Conservation (phyloP, 108 stramenopile genomes). For the Fistulifera pelliculosa region DNA sequence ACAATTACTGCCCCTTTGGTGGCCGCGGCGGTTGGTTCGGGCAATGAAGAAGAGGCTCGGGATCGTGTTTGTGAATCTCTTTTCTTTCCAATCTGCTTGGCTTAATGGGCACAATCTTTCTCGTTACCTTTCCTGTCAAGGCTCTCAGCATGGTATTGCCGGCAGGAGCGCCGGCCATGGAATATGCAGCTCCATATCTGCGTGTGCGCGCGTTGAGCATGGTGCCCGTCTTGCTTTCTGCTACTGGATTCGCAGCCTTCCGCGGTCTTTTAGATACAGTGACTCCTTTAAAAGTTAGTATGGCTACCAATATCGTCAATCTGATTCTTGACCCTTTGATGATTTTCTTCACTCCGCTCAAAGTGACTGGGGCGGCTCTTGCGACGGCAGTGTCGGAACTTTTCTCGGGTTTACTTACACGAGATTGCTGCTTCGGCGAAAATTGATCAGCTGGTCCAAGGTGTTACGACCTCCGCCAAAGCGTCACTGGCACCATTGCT, state of each 20-base stretch:
- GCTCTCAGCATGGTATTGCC: slow-evolving; percentile 40
- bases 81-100: slow-evolving; percentile 62
- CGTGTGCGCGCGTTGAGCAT: slow-evolving; percentile 59
- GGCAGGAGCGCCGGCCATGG: slow-evolving; percentile 33
- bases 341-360: slow-evolving; percentile 33
- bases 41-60: slow-evolving; percentile 47
- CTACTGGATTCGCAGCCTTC: slow-evolving; percentile 74
- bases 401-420: slow-evolving; percentile 51
- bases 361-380: slow-evolving; percentile 67
- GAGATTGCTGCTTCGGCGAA: slow-evolving; percentile 33
- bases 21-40: slow-evolving; percentile 42
- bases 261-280: slow-evolving; percentile 68
- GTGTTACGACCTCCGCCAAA: slow-evolving; percentile 44
- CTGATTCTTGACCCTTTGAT: slow-evolving; percentile 65
- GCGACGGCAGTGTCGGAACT: slow-evolving; percentile 62
- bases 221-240: slow-evolving; percentile 59
- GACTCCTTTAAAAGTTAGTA: slow-evolving; percentile 72
- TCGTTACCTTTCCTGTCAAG: slow-evolving; percentile 37
- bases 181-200: slow-evolving; percentile 66
- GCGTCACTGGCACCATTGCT: slow-evolving; percentile 40
- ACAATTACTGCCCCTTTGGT: slow-evolving; percentile 76
- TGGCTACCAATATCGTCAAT: slow-evolving; percentile 63
- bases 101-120: slow-evolving; percentile 31
- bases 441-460: slow-evolving; percentile 27
- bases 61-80: slow-evolving; percentile 58